Evolutionary conservation across 371 early-diverging fungal species (phyloP), one percentile per base, ranked within the genome.

Genomic region (Apophysomyces sp.): DNA sequence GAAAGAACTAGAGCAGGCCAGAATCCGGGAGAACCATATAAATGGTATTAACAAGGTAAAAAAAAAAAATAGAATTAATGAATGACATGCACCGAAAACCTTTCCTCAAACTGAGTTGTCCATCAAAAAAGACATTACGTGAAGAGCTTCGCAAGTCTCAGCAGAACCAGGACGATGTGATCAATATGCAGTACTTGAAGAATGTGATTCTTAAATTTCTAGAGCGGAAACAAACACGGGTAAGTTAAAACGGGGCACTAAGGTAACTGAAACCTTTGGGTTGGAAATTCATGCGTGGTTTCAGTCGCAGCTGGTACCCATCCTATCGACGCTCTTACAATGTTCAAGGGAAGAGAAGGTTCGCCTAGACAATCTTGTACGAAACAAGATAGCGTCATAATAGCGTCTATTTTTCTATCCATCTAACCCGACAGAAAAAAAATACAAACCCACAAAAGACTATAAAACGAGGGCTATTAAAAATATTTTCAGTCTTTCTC

Each of bases 181-280:
- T 88, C 29, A 90, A 91, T 57, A 65, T 89, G 15, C 93, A 93
- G 61, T 95, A 95, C 63, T 67, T 94, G 57, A 85, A 90, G 60
- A 86, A 91, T 58, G 88, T 95, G 6, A 65, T 94, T 27, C 63
- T 95, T 54, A 89, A 86, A 60, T 94, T 94, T 72, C 74, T 95
- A 55, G 93, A 94, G 68, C 80, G 87, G 64, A 88, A 85, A 68
- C 86, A 86, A 26, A 82, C 81, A 57, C 72, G 90, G 36, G 86
- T 82, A 83, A 69, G 76, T 72, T 56, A n/a, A n/a, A n/a, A n/a
- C n/a, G n/a, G n/a, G n/a, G n/a, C 16, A 27, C 24, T 41, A 63
- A 39, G 21, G 26, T 36, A 30, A 27, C 11, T 24, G 37, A 28
- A 34, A 53, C 24, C n/a, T 11, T 24, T 32, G 7, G 9, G 13